Conservation (phyloP, 148 eudicot genomes). For the Pouteria glomerata region DNA sequence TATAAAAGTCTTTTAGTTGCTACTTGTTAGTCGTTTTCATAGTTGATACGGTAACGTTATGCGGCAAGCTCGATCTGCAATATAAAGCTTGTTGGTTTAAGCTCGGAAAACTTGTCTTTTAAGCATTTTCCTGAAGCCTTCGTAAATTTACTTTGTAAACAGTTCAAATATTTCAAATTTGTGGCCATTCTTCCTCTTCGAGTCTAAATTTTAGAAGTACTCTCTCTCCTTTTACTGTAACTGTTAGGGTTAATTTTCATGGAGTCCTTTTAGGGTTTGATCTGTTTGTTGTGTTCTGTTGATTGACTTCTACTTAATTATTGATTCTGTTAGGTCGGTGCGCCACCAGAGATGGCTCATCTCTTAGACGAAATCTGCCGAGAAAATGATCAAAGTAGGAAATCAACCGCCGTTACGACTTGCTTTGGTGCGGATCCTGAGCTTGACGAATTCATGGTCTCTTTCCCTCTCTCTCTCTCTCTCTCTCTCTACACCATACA, state of each 20-base stretch:
- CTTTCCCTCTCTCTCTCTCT: background rate
- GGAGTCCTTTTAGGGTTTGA: background rate
- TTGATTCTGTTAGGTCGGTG: conserved; percentile 65
- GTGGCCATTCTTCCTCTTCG: too few relatives aligned
- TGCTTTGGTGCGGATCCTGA: conserved; percentile 69
- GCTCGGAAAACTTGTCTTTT: too few relatives aligned
- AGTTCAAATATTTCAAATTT: background rate
- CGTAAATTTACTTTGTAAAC: too few relatives aligned
- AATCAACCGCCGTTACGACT: conserved; percentile 26
- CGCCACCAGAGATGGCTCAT: conserved; percentile 54
- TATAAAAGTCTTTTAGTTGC: too few relatives aligned
- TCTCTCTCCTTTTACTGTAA: background rate
- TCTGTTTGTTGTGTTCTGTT: background rate
- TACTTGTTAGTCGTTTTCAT: background rate
- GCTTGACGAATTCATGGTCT: conserved; percentile 77
- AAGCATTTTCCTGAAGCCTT: too few relatives aligned
- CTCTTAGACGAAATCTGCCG: conserved; percentile 47
- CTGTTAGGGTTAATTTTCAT: background rate
- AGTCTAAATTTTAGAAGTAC: too few relatives aligned
- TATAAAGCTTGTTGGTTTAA: too few relatives aligned
- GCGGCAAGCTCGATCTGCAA: background rate
- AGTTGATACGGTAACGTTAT: background rate
- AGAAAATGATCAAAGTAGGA: conserved; percentile 27
- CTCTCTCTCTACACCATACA: background rate
- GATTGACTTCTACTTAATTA: too few relatives aligned